phyloP scores from a whole-genome alignment of 2,329 filamentous ascomycete genomes.

The Ceratocystis cacaofunesta region DNA sequence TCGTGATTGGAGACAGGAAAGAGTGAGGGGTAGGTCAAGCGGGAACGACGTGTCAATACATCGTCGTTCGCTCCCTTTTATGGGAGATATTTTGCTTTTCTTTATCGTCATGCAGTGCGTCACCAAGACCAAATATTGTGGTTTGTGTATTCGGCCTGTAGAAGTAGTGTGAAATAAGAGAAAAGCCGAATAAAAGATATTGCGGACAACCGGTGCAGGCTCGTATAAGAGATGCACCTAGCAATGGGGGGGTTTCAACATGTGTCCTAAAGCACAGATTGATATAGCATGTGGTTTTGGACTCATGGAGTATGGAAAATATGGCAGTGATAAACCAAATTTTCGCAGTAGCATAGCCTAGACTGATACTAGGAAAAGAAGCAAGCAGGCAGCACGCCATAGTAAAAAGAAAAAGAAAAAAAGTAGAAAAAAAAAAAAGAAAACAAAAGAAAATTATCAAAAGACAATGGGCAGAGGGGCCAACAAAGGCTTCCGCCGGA shows the following conservation, averaged over 20 bases:
- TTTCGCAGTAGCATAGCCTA: constrained; percentile 8
- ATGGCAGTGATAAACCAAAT: neutral
- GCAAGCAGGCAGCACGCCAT: neutral
- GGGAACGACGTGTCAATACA: neutral
- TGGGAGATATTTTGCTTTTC: neutral
- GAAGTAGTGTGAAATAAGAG: neutral
- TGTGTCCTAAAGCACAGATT: neutral
- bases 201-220: no score
- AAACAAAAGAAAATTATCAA: constrained; percentile 15
- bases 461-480: constrained; percentile 16
- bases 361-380: constrained; percentile 14
- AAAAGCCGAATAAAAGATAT: neutral
- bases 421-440: neutral
- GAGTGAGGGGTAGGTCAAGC: neutral
- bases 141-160: neutral
- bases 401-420: neutral
- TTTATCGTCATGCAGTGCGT: neutral
- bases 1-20: neutral
- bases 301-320: neutral
- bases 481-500: constrained; percentile 14
- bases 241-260: neutral
- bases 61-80: neutral
- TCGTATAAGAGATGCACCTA: neutral
- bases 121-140: neutral
- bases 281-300: neutral